Evolutionary conservation across 371 early-diverging fungal genomes (phyloP).

Genomic region (Mortierella sp.): DNA sequence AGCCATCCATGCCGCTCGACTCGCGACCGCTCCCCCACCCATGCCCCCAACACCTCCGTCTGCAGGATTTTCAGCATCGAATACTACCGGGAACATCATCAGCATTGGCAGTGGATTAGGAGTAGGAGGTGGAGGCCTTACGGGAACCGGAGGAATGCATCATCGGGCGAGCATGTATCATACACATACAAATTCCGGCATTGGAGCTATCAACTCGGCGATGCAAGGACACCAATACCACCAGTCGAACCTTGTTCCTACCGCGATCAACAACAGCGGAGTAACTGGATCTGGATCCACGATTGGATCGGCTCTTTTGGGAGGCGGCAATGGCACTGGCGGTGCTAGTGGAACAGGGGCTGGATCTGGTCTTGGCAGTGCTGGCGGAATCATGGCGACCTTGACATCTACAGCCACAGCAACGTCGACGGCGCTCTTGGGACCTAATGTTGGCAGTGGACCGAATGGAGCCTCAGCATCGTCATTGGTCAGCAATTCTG

Average conservation of each 20-base stretch:
- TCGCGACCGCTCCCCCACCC: constrained; percentile 50
- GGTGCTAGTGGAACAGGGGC: not conserved
- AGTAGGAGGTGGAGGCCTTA: not conserved
- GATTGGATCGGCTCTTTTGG: not conserved
- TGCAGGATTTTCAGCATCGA: constrained; percentile 1
- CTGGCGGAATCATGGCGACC: not conserved
- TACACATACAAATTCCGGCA: constrained; percentile 5
- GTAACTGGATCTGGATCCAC: not conserved
- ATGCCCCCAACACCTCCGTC: constrained; percentile 47
- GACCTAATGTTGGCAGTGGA: constrained; percentile 28
- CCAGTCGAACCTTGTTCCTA: constrained; percentile 14
- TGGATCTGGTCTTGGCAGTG: not conserved
- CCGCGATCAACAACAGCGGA: not conserved
- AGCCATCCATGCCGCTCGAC: constrained; percentile 73
- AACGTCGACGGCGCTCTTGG: not conserved
- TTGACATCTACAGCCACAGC: not conserved
- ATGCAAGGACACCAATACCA: constrained; percentile 42
- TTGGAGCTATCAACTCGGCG: constrained; percentile 21
- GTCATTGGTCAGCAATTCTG: constrained; percentile 35
- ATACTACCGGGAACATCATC: not conserved
- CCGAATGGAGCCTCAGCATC: constrained; percentile 37
- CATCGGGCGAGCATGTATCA: constrained; percentile 21
- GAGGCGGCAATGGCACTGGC: not conserved
- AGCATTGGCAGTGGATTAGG: not conserved
- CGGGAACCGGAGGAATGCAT: constrained; percentile 8